These are phyloP conservation scores for Strigomonas galati DNA, from an alignment of 208 protist genomes.

Conservation along the genomic window DNA sequence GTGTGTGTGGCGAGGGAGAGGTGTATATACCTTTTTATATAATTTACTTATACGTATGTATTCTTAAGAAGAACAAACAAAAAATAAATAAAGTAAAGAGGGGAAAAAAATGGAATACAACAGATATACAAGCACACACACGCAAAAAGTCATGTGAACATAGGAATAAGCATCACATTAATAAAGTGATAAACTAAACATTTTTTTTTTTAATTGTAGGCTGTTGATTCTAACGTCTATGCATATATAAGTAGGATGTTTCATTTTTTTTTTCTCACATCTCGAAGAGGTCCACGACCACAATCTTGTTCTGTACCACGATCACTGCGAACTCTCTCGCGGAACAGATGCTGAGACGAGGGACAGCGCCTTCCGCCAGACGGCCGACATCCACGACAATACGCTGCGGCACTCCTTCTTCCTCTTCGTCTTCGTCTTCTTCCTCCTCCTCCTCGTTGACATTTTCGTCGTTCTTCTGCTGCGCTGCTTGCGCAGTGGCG, in stretches of 20 bases:
- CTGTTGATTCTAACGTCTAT: no score
- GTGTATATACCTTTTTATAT: neutral
- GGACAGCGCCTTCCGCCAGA: neutral
- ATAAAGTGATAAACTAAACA: no score
- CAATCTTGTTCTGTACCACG: constrained; percentile 45
- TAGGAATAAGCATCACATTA: no score
- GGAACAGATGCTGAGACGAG: constrained; percentile 55
- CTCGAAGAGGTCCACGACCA: constrained; percentile 72
- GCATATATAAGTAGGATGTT: no score
- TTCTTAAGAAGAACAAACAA: neutral
- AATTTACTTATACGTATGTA: neutral
- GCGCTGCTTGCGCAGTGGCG: no score
- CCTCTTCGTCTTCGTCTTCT: no score
- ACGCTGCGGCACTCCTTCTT: no score
- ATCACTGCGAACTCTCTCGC: constrained; percentile 68
- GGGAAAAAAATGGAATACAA: neutral
- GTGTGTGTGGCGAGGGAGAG: neutral
- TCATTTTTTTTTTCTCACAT: constrained; percentile 18
- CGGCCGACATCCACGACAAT: constrained; percentile 39
- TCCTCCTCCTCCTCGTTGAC: neutral
- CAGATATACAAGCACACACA: neutral
- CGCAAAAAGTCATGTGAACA: neutral
- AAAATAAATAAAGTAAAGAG: neutral
- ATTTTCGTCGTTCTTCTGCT: no score
- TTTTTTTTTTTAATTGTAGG: no score